Base-by-base conservation (phyloP, 208 protist species). In the Crithidia thermophila region DNA sequence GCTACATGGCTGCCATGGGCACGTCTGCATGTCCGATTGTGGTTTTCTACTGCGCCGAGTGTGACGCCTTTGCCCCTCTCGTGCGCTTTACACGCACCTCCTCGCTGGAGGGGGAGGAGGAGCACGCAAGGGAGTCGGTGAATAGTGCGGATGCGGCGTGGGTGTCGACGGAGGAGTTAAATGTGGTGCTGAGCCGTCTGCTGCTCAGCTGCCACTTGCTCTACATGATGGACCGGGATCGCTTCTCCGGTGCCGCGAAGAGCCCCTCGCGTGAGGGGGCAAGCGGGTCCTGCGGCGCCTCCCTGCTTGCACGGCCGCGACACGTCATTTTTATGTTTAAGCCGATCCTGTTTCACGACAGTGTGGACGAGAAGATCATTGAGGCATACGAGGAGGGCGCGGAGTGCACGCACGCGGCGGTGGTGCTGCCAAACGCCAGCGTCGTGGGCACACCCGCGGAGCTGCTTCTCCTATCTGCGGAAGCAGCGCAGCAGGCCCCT, bases 1-100 rank as follows among this genome's bases (percentile, higher is more conserved):
- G 81, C 68, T 84, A 88, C 63, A 77, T 87, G 51, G 74, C 72
- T 13, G 78, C 81, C 21, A 56, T 79, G 27, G 81, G 85, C 39
- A 84, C 74, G 3, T 56, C 75, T 2, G 58, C 73, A 1, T 83
- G 67, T 39, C 79, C 85, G 0, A 16, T 88, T 25, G 53, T 79
- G 21, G 76, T 84, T 18, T 69, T 64, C 46, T 91, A 88, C 77
- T 91, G 85, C 51, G 73, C 79, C 23, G 67, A 69, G 58, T 91
- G 85, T 68, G 63, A 81, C 31, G 62, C 75, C 36, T 77, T 91
- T 18, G 81, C 81, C 1, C 85, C 85, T 2, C 62, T 88, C 21
- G 66, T 65, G n/a, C 60, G 39, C n/a, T 75, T 86, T 36, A 27
- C 23, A 14, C 23, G 23, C 16, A 16, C 47, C 14, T 27, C 27